Conservation (phyloP, 2,329 filamentous ascomycete species). For the Neofusicoccum umdonicola region DNA sequence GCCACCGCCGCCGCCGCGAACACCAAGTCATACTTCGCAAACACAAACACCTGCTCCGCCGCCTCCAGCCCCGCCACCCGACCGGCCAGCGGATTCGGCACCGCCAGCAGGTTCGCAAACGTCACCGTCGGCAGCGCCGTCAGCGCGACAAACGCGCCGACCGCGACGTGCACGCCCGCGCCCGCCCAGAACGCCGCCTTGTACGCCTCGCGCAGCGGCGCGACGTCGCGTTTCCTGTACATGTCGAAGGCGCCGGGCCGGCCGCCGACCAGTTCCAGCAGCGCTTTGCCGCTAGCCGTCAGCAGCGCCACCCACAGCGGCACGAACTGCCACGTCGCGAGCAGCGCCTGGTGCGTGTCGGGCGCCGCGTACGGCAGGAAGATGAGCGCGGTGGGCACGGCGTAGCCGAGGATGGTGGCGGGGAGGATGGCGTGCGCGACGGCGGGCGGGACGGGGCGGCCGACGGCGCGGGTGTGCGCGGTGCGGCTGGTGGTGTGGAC, state of each 20-base stretch:
- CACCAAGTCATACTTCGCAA: slow-evolving; percentile 5
- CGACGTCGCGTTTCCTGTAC: neutral
- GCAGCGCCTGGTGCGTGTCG: slow-evolving; percentile 19
- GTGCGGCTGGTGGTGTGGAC: slow-evolving; percentile 19
- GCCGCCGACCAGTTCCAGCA: neutral
- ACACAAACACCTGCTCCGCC: neutral
- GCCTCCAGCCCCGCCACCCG: too few relatives aligned
- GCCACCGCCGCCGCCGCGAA: neutral
- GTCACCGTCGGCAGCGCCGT: too few relatives aligned
- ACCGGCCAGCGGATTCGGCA: too few relatives aligned
- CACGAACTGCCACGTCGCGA: slow-evolving; percentile 24
- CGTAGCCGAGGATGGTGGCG: slow-evolving; percentile 25
- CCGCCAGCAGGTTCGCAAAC: too few relatives aligned
- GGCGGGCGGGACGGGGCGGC: slow-evolving; percentile 18
- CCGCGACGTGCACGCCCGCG: neutral
- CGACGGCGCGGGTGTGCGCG: slow-evolving; percentile 18
- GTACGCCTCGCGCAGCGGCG: neutral
- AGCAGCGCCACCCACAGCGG: neutral
- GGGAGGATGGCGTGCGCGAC: slow-evolving; percentile 25
- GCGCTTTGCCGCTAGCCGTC: neutral
- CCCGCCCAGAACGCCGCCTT: neutral
- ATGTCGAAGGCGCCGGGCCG: neutral
- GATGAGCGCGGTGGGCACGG: slow-evolving; percentile 25
- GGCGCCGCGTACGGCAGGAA: slow-evolving; percentile 23
- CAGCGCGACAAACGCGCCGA: neutral